Evolutionary conservation across 1,284 basidiomycete genomes (phyloP), one percentile per base, ranked within the genome.

Genomic region (Malassezia sympodialis): DNA sequence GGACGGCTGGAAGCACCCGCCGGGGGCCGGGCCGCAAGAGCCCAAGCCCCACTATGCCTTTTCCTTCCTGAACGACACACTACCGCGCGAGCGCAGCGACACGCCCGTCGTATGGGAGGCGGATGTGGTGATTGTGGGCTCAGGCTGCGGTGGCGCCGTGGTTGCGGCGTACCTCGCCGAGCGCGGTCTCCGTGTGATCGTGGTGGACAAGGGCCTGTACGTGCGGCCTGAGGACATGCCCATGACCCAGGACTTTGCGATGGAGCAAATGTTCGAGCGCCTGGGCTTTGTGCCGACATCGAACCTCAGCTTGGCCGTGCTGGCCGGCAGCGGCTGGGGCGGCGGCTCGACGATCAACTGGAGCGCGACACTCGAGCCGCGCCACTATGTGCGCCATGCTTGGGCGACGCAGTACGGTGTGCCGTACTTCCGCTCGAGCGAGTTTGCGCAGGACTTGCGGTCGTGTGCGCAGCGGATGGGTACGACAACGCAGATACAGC

Each of bases 321-420:
- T 79, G 4, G 75, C 76, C 3, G 78, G 75, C 0, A 67, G 69
- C 14, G 75, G 73, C 15, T 78, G 78, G 24, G 79, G 79, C 6
- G 79, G 79, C 4, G 79, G 79, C 12, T 76, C 75, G 0, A 69
- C 75, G 19, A 73, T 79, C 67, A 79, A 79, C 63, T 79, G 79
- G 79, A 76, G 76, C 0, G 78, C 76, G 2, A 76, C 75, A 19
- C 69, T 77, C 46, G 68, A 69, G 56, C 76, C 76, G 12, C 76
- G 74, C n/a, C 65, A 72, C 54, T 76, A 69, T 55, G 61, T 77
- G 7, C 71, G 78, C 45, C 62, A 73, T 37, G 68, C 75, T 4
- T 78, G 77, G 78, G 69, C 76, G 5, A 68, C 69, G 44, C 63
- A 69, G 57, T 65, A 65, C 52, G 73, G 75, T 17, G 58, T 77